Conservation (phyloP, 805 yeast genomes). For the Novakomyces olei region DNA sequence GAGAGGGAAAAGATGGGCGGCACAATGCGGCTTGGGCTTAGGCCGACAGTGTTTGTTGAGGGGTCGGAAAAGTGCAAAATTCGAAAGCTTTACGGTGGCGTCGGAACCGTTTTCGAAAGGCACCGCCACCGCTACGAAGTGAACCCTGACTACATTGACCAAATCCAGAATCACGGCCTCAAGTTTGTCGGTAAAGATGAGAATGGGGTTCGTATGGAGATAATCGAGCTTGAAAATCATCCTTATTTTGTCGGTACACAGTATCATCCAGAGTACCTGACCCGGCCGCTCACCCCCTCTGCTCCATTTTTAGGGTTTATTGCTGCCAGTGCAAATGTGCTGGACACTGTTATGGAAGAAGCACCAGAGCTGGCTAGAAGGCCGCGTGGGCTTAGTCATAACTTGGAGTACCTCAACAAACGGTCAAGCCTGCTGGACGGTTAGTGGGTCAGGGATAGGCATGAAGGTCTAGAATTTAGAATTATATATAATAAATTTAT, state of each 20-base stretch:
- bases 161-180: constrained; percentile 59
- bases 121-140: constrained; percentile 98
- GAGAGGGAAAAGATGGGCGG: constrained; percentile 93
- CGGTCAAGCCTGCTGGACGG: too few species aligned
- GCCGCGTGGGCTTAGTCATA: too few species aligned
- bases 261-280: constrained; percentile 94
- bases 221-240: constrained; percentile 64
- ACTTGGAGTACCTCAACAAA: too few species aligned
- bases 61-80: constrained; percentile 46
- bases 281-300: constrained; percentile 91
- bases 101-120: constrained; percentile 57
- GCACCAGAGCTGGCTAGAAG: too few species aligned
- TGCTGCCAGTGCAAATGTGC: constrained; percentile 35
- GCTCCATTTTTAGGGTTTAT: constrained; percentile 89
- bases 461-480: too few species aligned
- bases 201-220: constrained; percentile 76
- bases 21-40: constrained; percentile 92
- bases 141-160: constrained; percentile 56
- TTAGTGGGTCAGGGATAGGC: too few species aligned
- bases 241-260: constrained; percentile 89
- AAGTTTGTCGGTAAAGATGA: constrained; percentile 88
- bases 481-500: too few species aligned
- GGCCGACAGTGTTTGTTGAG: constrained; percentile 61
- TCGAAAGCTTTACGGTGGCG: constrained; percentile 48
- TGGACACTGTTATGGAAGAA: too few species aligned